These are phyloP conservation scores for Sphaerosporella brunnea DNA, from an alignment of 495 filamentous ascomycete genomes.

Conservation along the genomic window DNA sequence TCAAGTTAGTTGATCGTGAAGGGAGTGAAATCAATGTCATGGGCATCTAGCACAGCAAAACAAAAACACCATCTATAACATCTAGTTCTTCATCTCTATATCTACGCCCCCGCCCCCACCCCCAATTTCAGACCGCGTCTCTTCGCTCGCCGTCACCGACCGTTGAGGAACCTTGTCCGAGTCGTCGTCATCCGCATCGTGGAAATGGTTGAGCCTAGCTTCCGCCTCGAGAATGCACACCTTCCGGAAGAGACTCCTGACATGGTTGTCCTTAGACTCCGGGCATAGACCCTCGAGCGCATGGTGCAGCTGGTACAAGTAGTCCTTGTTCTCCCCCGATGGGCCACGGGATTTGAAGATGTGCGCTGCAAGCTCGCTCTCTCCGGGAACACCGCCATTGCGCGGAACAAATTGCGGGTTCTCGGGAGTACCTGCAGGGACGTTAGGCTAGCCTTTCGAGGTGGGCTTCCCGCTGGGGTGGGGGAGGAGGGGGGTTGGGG, in stretches of 20 bases:
- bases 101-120: background rate
- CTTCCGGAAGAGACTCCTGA: conserved; percentile 30
- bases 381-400: conserved; percentile 51
- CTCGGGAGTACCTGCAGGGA: conserved; percentile 51
- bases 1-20: background rate
- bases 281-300: conserved; percentile 55
- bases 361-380: conserved; percentile 52
- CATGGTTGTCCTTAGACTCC: conserved; percentile 71
- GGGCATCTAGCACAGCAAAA: too few relatives aligned
- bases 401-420: conserved; percentile 86
- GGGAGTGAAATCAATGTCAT: background rate
- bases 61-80: too few relatives aligned
- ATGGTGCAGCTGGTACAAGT: conserved; percentile 65
- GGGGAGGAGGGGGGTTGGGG: background rate
- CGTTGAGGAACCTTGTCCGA: background rate
- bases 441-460: background rate
- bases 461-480: too few relatives aligned
- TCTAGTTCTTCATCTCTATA: background rate
- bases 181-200: background rate
- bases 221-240: conserved; percentile 11
- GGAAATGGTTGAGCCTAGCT: background rate
- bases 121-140: background rate
- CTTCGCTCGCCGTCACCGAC: background rate
- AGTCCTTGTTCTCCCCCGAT: conserved; percentile 82
- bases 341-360: conserved; percentile 61